phyloP scores from a whole-genome alignment of 2,329 filamentous ascomycete species.

The Emmonsiellopsis sp. region DNA sequence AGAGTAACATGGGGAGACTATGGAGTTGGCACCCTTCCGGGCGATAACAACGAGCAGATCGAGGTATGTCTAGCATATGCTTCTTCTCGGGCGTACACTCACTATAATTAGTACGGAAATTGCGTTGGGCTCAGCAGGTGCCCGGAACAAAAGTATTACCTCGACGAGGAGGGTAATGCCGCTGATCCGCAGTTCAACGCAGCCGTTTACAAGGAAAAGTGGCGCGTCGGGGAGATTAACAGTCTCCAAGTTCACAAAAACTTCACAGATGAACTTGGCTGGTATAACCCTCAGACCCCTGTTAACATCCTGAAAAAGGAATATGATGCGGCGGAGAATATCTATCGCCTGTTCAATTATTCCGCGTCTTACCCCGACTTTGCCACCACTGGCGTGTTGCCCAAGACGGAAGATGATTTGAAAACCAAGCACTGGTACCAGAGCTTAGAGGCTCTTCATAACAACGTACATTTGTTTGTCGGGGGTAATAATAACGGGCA shows the following conservation, averaged over 20 bases:
- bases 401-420: conserved; percentile 20
- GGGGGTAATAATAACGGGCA: conserved; percentile 51
- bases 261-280: neutral
- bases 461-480: conserved; percentile 42
- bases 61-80: conserved; percentile 2
- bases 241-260: neutral
- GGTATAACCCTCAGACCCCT: neutral
- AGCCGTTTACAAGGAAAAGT: neutral
- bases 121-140: conserved; percentile 17
- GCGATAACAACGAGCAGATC: conserved; percentile 6
- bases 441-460: conserved; percentile 37
- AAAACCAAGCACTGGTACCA: conserved; percentile 9
- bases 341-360: conserved; percentile 12
- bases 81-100: neutral
- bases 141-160: conserved; percentile 1
- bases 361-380: conserved; percentile 3
- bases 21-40: conserved; percentile 8
- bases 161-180: neutral
- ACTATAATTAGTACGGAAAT: conserved; percentile 9
- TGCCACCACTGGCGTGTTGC: conserved; percentile 12
- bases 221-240: neutral
- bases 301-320: conserved; percentile 7
- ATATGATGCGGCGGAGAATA: conserved; percentile 12
- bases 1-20: conserved; percentile 3
- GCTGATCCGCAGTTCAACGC: no score